These are phyloP conservation scores for Phlebiopsis gigantea DNA, from an alignment of 768 basidiomycete species.

Conservation along the genomic window DNA sequence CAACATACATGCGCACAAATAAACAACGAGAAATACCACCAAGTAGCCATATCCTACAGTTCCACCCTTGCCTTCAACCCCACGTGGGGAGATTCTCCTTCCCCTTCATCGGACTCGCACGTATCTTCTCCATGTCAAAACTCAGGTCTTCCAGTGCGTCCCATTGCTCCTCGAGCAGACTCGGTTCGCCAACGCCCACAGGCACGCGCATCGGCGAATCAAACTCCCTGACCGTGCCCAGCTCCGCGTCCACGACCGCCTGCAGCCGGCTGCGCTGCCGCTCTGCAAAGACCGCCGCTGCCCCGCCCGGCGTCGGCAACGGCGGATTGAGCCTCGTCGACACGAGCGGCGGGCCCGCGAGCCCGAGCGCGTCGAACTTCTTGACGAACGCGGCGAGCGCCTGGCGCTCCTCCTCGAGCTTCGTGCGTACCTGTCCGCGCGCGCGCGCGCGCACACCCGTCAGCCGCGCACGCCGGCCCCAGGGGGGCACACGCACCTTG, in stretches of 20 bases:
- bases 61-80: background rate
- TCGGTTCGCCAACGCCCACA: constrained; percentile 25
- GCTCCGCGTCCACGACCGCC: constrained; percentile 21
- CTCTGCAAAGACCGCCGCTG: constrained; percentile 43
- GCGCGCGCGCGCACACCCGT: background rate
- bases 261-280: constrained; percentile 34
- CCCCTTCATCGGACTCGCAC: background rate
- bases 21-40: no score
- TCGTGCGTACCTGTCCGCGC: constrained; percentile 41
- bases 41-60: no score
- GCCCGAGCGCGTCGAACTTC: constrained; percentile 73
- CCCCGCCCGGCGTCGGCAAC: constrained; percentile 48
- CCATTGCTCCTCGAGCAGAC: constrained; percentile 32
- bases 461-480: background rate
- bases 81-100: constrained; percentile 5
- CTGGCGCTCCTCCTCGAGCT: constrained; percentile 72
- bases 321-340: constrained; percentile 40
- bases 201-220: constrained; percentile 52
- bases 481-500: constrained; percentile 36
- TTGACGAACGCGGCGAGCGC: constrained; percentile 76
- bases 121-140: constrained; percentile 17
- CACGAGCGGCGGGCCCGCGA: constrained; percentile 30
- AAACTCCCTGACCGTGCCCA: constrained; percentile 30
- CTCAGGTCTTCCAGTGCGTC: constrained; percentile 28
- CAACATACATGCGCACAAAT: background rate